Evolutionary conservation across 192 early-diverging fungal genomes (phyloP).

Genomic region (Coemansia erecta): DNA sequence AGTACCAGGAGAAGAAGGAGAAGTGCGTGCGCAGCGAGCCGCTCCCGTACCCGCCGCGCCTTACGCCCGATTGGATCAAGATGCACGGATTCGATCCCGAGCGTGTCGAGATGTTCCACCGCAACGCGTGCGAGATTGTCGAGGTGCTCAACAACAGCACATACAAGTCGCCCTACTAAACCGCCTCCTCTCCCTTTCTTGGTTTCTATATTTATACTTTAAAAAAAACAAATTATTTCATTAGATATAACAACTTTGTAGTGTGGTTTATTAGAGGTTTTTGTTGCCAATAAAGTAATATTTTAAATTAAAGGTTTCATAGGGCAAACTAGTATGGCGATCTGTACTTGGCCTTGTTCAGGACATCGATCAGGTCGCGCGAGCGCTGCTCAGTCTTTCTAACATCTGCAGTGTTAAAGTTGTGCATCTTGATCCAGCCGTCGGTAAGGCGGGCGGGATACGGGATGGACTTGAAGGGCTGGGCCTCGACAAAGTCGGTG

Average conservation of each 20-base stretch:
- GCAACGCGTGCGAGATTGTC: constrained; percentile 40
- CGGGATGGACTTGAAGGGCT: constrained; percentile 26
- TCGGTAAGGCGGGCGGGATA: constrained; percentile 30
- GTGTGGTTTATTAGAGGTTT: no score
- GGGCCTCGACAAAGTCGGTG: background rate
- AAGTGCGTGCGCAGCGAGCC: constrained; percentile 17
- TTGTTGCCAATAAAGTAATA: no score
- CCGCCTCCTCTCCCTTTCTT: background rate
- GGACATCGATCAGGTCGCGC: constrained; percentile 34
- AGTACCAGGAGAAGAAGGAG: constrained; percentile 21
- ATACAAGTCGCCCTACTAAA: constrained; percentile 52
- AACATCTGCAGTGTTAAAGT: constrained; percentile 22
- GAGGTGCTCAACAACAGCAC: constrained; percentile 52
- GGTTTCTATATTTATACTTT: background rate
- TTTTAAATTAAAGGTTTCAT: no score
- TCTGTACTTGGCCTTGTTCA: constrained; percentile 48
- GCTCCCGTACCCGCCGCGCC: constrained; percentile 42
- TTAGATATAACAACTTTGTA: background rate
- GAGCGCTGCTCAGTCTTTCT: constrained; percentile 21
- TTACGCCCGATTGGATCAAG: constrained; percentile 43
- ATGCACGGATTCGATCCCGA: constrained; percentile 46
- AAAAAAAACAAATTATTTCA: no score
- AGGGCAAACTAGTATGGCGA: constrained; percentile 21
- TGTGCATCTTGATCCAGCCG: constrained; percentile 44
- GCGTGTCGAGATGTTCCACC: constrained; percentile 38